A percentile compares a stretch with the other conserved stretches of the same genome.
These are phyloP conservation scores for Firmiana major DNA, from an alignment of 345 rosid species.

Conservation along the genomic window DNA sequence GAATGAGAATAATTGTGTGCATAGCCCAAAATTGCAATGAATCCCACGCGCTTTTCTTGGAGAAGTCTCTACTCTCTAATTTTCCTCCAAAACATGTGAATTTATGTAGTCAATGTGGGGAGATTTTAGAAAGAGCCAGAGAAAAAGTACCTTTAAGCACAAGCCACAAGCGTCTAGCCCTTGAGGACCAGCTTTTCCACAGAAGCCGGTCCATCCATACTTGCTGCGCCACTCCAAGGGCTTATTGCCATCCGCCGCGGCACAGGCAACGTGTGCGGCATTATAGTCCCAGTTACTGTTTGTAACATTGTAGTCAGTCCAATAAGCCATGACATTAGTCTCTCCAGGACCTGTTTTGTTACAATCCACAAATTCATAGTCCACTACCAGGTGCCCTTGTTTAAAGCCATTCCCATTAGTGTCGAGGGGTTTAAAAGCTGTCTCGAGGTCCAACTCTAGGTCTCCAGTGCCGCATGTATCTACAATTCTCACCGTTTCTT, in stretches of 20 bases:
- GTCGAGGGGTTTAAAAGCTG: background rate
- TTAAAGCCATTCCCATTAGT: conserved; percentile 21
- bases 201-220: conserved; percentile 22
- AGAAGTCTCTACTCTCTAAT: no score
- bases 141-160: conserved; percentile 28
- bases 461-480: conserved; percentile 32
- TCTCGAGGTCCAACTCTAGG: background rate
- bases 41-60: no score
- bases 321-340: background rate
- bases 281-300: background rate
- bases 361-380: conserved; percentile 40
- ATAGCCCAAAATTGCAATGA: no score
- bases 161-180: conserved; percentile 52
- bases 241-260: conserved; percentile 52
- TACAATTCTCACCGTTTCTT: conserved; percentile 43
- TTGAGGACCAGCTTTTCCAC: conserved; percentile 43
- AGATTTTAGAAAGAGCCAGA: no score
- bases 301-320: background rate
- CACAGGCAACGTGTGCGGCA: conserved; percentile 20
- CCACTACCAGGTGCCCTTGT: conserved; percentile 40
- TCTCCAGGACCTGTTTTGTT: background rate
- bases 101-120: no score
- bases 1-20: no score
- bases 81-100: no score
- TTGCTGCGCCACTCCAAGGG: conserved; percentile 51